Percentiles rank a stretch among this genome's conserved stretches.
phyloP scores from a whole-genome alignment of 2,329 filamentous ascomycete genomes.

The Ophiostoma australiae region DNA sequence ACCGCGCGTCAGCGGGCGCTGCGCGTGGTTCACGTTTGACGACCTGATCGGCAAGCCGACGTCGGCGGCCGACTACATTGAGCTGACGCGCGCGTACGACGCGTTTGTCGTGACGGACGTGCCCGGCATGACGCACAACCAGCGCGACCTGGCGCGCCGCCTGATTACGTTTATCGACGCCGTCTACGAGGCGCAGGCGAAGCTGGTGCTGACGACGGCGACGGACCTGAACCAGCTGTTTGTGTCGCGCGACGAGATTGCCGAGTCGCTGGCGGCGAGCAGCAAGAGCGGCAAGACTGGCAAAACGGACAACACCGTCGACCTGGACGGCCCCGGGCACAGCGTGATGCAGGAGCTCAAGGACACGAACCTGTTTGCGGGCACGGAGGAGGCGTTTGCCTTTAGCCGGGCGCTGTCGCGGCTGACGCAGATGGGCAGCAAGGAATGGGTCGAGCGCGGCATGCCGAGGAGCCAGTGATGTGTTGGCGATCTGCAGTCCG shows the following conservation, averaged over 20 bases:
- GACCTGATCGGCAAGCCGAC: slow-evolving; percentile 86
- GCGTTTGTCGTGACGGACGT: slow-evolving; percentile 89
- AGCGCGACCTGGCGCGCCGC: slow-evolving; percentile 80
- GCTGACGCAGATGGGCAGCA: slow-evolving; percentile 86
- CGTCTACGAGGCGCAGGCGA: slow-evolving; percentile 88
- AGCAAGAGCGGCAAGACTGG: too few relatives aligned
- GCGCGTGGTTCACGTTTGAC: slow-evolving; percentile 87
- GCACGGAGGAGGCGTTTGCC: slow-evolving; percentile 93
- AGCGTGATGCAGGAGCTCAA: slow-evolving; percentile 75
- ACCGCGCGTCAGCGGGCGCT: slow-evolving; percentile 78
- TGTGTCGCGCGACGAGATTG: slow-evolving; percentile 65
- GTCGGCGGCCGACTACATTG: slow-evolving; percentile 90
- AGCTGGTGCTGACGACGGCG: slow-evolving; percentile 86
- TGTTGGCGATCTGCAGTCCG: too few relatives aligned
- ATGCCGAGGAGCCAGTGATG: slow-evolving; percentile 51
- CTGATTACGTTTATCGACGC: slow-evolving; percentile 99
- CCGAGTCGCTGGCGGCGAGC: slow-evolving; percentile 45
- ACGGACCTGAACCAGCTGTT: slow-evolving; percentile 84
- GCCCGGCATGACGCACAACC: slow-evolving; percentile 81
- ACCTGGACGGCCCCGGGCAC: slow-evolving; percentile 75
- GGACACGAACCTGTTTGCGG: slow-evolving; percentile 79
- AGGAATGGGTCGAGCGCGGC: slow-evolving; percentile 87
- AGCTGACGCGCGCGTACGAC: slow-evolving; percentile 83
- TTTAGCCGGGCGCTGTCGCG: slow-evolving; percentile 85
- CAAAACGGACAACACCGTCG: too few relatives aligned